Conservation (phyloP, 176 grass and related monocot species). For the Zea luxurians region DNA sequence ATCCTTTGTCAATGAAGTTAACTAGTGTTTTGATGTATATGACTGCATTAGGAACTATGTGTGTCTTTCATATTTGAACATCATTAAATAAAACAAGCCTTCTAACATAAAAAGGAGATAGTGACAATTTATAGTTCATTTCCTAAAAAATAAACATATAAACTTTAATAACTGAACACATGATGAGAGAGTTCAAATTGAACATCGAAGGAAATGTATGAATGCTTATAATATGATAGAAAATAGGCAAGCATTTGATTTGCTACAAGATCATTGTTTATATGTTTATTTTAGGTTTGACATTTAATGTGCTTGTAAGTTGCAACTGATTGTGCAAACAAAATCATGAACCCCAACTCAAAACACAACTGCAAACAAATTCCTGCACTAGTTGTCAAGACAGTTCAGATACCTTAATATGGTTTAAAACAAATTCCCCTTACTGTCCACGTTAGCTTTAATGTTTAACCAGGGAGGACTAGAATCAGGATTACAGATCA, state of each 20-base stretch:
- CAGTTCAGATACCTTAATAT: not conserved
- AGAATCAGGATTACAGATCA: not conserved
- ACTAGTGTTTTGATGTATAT: not conserved
- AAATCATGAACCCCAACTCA: not conserved
- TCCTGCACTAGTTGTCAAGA: constrained; percentile 6
- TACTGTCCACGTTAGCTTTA: not conserved
- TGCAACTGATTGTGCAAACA: not conserved
- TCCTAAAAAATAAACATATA: not conserved
- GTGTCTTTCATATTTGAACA: not conserved
- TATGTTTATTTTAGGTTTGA: not conserved
- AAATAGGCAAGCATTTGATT: constrained; percentile 3
- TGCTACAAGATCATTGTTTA: not conserved
- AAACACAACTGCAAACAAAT: constrained; percentile 2
- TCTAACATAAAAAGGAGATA: not conserved
- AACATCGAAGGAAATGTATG: constrained; percentile 17
- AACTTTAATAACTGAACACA: not conserved
- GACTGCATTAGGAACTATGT: not conserved
- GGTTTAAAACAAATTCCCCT: not conserved
- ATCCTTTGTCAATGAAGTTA: not conserved
- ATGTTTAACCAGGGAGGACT: not conserved
- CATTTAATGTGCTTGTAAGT: not conserved
- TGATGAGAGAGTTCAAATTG: not conserved
- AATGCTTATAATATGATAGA: not conserved
- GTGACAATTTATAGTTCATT: not conserved
- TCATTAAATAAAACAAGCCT: not conserved